Evolutionary conservation across 2,329 filamentous ascomycete species (phyloP), one percentile per base, ranked within the genome.

Genomic region (Nectriaceae sp.): DNA sequence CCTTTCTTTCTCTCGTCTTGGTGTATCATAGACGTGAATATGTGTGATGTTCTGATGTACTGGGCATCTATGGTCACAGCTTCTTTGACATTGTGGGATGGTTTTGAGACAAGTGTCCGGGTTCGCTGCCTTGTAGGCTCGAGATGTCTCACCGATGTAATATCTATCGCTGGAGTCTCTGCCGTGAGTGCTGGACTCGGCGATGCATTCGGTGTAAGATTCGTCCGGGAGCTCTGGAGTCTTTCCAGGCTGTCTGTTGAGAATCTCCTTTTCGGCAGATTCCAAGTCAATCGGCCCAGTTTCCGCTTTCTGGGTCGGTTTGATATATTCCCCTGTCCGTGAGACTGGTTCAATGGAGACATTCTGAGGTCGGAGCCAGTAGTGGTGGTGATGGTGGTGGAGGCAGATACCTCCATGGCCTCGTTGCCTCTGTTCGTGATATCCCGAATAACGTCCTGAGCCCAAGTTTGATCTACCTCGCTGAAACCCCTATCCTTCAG

Each of bases 371-470:
- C 70, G 69, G 54, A 76, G 52, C 80, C 80, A 83, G 70, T 83
- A 84, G 68, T 84, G 80, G 64, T 84, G 80, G 58, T 84, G 79
- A 58, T 84, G 81, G 54, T 76, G 80, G 63, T 84, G 80, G 49
- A 82, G 56, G 57, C 80, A 82, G 54, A 78, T 59, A 52, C 59
- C 31, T 18, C 54, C 56, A 42, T 56, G 45, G 48, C 50, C 42
- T 61, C 46, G 42, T 54, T 45, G 46, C 44, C 45, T 40, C 54
- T 64, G 42, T 50, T 52, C 35, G 41, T 54, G 43, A 57, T 61
- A 43, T 59, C 55, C 46, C 41, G 47, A 16, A 62, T 55, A 18
- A 54, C 46, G 21, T 46, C 56, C 37, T 61, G 50, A 45, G 49
- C 53, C 63, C 62, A 60, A 5, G 46, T 50, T 38, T 48, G 40